Evolutionary conservation across 1,139 yeast species (phyloP).

Genomic region (Sugiyamaella sp.): DNA sequence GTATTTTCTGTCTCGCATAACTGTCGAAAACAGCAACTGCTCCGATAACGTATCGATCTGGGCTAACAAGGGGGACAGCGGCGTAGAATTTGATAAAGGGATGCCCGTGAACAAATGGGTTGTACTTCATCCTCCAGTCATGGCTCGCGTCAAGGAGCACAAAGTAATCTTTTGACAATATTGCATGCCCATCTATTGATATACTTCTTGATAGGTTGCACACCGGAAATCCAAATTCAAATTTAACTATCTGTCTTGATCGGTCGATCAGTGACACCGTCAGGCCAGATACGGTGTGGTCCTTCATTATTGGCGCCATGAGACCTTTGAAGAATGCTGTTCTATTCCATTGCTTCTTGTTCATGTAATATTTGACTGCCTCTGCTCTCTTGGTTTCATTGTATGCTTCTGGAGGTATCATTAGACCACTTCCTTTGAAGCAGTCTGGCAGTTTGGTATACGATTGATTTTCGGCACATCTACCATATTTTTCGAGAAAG

Average conservation of each 20-base stretch:
- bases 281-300: constrained; percentile 51
- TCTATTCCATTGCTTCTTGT: constrained; percentile 57
- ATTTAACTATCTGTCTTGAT: constrained; percentile 52
- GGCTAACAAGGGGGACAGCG: constrained; percentile 58
- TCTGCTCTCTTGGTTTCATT: constrained; percentile 34
- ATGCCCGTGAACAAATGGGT: constrained; percentile 63
- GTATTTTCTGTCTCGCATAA: constrained; percentile 47
- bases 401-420: constrained; percentile 56
- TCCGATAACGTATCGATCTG: constrained; percentile 54
- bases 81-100: constrained; percentile 64
- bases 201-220: constrained; percentile 51
- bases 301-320: constrained; percentile 39
- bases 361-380: constrained; percentile 48
- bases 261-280: constrained; percentile 60
- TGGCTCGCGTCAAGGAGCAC: constrained; percentile 58
- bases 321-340: constrained; percentile 47
- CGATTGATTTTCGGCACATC: constrained; percentile 62
- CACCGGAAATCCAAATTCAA: constrained; percentile 47
- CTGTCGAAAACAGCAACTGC: constrained; percentile 63
- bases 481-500: constrained; percentile 63
- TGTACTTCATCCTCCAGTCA: constrained; percentile 67
- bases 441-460: constrained; percentile 59
- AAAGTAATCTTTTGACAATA: constrained; percentile 59
- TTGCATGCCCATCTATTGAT: constrained; percentile 68
- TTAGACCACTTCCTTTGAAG: constrained; percentile 50